Evolutionary conservation across 257 asterid species (phyloP), one percentile per base, ranked within the genome.

Genomic region (Penstemon davidsonii): DNA sequence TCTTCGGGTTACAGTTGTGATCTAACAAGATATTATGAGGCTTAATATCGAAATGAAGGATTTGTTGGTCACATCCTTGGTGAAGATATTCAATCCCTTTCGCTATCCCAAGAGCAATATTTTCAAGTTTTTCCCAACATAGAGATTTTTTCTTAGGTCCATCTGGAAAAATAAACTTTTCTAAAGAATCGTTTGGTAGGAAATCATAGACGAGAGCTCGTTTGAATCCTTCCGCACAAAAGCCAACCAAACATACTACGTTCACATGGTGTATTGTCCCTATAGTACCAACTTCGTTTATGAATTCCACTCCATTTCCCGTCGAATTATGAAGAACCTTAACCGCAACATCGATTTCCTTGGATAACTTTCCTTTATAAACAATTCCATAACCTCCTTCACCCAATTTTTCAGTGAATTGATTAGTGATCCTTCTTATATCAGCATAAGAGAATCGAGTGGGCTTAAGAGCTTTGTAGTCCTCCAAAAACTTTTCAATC

Each of bases 381-480:
- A 74, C 80, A 4, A 37, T 45, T 43, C 82, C 81, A n/a, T 64
- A 81, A 3, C 75, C 82, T 60, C 83, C 86, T 68, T 75, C 80
- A 1, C 80, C 82, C 73, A 81, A 8, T 66, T 18, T 64, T 13
- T 81, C 69, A 4, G 38, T 64, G 46, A 76, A 69, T 9, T 6
- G 56, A 15, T 68, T 69, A 0, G 87, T 82, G 69, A 84, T 84
- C 72, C 60, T 83, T 54, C 62, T 78, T 38, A 86, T 69, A 55
- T 77, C 84, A 3, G 86, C 62, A 64, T 77, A 81, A 18, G 85
- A 57, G 69, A 79, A 83, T 72, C 87, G 73, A 0, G 79, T 67
- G 5, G 92, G 85, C 58, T 74, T 81, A 3, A 75, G 72, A 18
- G 80, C 80, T 59, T 13, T 66, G 38, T 82, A 82, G 40, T 82